These are phyloP conservation scores for Neurospora sp. DNA, from an alignment of 2,329 filamentous ascomycete species.

Conservation along the genomic window DNA sequence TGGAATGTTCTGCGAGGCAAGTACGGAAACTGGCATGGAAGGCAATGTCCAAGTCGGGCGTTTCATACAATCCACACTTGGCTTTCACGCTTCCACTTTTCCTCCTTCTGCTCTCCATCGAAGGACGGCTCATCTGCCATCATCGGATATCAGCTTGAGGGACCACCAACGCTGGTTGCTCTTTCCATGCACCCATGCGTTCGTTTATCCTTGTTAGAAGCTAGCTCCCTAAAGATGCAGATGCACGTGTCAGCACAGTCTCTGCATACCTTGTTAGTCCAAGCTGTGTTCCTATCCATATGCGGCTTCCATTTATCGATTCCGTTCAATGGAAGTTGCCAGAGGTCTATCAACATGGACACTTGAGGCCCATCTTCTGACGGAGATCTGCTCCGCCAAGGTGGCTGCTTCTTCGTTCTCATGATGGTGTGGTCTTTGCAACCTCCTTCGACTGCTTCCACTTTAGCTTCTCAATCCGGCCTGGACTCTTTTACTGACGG, in stretches of 20 bases:
- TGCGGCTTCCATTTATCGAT: background rate
- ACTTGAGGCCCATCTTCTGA: background rate
- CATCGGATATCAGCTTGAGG: background rate
- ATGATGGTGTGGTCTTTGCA: background rate
- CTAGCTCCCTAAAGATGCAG: background rate
- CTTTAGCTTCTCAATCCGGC: background rate
- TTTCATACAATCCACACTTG: background rate
- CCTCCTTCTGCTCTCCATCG: background rate
- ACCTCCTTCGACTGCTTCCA: background rate
- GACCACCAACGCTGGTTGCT: background rate
- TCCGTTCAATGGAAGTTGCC: background rate
- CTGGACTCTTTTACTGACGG: background rate
- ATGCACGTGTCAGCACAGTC: background rate
- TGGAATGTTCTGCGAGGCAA: background rate
- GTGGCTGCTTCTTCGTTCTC: background rate
- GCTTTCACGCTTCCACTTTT: background rate
- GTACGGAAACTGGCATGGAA: background rate
- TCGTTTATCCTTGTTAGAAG: background rate
- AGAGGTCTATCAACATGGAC: background rate
- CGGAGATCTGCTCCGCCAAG: background rate
- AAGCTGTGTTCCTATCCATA: background rate
- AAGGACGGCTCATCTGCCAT: background rate
- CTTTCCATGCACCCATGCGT: background rate
- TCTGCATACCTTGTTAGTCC: background rate
- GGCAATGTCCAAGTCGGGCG: background rate